These are phyloP conservation scores for Dendrocalamus sinicus DNA, from an alignment of 176 grass and related monocot species.

Conservation along the genomic window DNA sequence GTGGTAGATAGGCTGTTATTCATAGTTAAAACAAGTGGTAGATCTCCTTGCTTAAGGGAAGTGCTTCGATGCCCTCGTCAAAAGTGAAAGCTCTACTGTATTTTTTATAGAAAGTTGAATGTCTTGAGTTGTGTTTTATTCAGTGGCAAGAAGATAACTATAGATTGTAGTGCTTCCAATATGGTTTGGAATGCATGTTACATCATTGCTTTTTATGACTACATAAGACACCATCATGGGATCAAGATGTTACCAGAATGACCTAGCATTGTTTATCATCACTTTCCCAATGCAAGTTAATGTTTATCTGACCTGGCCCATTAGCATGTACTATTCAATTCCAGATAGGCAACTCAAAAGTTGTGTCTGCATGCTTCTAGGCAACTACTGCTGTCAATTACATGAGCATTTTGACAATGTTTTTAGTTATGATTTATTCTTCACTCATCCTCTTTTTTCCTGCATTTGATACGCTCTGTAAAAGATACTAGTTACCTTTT, in stretches of 20 bases:
- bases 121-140: background rate
- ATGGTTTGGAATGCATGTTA: background rate
- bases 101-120: conserved; percentile 3
- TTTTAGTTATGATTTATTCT: background rate
- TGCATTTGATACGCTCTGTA: background rate
- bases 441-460: background rate
- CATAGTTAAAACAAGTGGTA: conserved; percentile 1
- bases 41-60: no score
- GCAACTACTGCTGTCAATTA: background rate
- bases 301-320: conserved; percentile 8
- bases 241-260: conserved; percentile 4
- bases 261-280: conserved; percentile 9
- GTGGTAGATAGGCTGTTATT: background rate
- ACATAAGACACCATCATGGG: conserved; percentile 18
- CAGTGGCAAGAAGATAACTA: background rate
- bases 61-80: background rate
- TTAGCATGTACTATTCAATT: background rate
- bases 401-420: background rate
- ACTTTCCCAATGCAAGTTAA: background rate
- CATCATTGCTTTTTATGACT: background rate
- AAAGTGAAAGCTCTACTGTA: background rate
- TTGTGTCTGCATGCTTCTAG: conserved; percentile 3
- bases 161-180: background rate
- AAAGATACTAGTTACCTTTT: conserved; percentile 4
- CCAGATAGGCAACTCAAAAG: background rate